phyloP scores from a whole-genome alignment of 2,329 filamentous ascomycete genomes.

The Trichoderma citrinoviride region DNA sequence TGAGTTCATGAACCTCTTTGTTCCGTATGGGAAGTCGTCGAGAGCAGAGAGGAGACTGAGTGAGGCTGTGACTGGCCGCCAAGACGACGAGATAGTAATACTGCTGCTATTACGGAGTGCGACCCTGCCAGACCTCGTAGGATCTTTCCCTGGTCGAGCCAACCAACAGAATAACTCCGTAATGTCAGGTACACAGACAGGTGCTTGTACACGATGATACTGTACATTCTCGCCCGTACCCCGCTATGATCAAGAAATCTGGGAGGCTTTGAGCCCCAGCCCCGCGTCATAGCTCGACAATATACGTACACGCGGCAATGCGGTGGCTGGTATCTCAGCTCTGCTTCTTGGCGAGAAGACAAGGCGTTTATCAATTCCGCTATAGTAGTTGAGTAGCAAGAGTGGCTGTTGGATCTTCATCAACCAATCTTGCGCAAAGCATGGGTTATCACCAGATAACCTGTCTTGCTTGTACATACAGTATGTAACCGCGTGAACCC shows the following conservation, averaged over 20 bases:
- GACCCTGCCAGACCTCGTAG: not conserved
- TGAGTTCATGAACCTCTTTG: not conserved
- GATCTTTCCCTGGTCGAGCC: too few species aligned
- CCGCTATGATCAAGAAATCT: not conserved
- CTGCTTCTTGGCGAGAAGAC: not conserved
- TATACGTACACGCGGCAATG: not conserved
- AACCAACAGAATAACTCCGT: too few species aligned
- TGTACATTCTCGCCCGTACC: not conserved
- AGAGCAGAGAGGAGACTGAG: too few species aligned
- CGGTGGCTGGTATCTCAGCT: not conserved
- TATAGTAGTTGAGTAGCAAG: not conserved
- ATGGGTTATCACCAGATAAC: not conserved
- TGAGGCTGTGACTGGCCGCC: too few species aligned
- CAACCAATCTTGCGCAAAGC: not conserved
- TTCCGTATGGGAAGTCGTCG: too few species aligned
- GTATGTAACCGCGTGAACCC: not conserved
- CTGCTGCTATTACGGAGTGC: not conserved
- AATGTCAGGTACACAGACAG: too few species aligned
- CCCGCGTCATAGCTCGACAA: not conserved
- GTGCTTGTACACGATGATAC: too few species aligned
- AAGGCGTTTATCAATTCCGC: not conserved
- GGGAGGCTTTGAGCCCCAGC: not conserved
- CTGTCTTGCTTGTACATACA: not conserved
- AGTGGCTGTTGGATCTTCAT: conserved; percentile 1
- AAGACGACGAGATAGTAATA: not conserved